These are phyloP conservation scores for Taiwanofungus camphoratus DNA, from an alignment of 1,284 basidiomycete genomes.

Conservation along the genomic window DNA sequence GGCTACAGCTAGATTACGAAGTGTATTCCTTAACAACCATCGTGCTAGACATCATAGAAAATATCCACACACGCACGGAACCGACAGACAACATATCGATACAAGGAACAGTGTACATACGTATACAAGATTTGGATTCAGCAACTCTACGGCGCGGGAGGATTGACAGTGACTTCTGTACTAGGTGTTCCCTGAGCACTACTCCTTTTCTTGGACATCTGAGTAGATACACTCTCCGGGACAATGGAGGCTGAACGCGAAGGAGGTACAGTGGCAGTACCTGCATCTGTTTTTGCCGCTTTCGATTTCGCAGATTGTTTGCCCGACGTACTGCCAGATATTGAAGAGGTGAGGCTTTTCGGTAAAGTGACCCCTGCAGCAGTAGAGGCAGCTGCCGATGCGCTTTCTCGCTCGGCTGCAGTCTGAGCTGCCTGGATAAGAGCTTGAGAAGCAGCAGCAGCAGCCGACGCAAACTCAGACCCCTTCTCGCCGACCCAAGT, in stretches of 20 bases:
- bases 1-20: too few relatives aligned
- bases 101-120: too few relatives aligned
- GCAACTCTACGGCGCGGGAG: too few relatives aligned
- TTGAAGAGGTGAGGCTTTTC: conserved; percentile 12
- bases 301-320: conserved; percentile 4
- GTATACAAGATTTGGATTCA: too few relatives aligned
- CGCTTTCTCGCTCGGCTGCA: conserved; percentile 10
- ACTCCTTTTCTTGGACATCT: conserved; percentile 11
- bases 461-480: conserved; percentile 45
- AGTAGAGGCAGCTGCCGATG: conserved; percentile 9
- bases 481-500: conserved; percentile 79
- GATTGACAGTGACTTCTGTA: too few relatives aligned
- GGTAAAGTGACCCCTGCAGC: conserved; percentile 15
- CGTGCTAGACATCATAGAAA: too few relatives aligned
- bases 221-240: conserved; percentile 12
- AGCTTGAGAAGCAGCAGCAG: conserved; percentile 23
- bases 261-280: conserved; percentile 6
- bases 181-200: too few relatives aligned
- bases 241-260: conserved; percentile 14
- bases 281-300: conserved; percentile 2
- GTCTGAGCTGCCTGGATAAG: conserved; percentile 14
- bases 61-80: too few relatives aligned
- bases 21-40: too few relatives aligned
- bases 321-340: not conserved
- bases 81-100: too few relatives aligned